Conservation (phyloP, 345 rosid species). For the Lumnitzera littorea region DNA sequence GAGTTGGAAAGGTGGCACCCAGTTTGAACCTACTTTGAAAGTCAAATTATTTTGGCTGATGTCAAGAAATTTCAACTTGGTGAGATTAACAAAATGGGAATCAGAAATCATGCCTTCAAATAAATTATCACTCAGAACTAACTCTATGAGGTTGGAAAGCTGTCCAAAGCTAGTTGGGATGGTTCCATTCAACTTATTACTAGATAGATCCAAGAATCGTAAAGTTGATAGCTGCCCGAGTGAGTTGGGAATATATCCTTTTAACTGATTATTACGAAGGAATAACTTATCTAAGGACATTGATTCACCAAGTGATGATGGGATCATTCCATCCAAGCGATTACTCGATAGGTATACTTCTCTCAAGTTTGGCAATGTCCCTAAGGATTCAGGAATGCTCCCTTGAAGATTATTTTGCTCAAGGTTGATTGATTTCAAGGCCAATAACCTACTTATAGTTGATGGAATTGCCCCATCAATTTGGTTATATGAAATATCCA, state of each 20-base stretch:
- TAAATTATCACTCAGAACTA: constrained; percentile 6
- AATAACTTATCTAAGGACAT: background rate
- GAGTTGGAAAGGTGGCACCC: constrained; percentile 6
- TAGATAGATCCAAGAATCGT: background rate
- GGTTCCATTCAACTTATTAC: background rate
- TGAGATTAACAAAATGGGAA: constrained; percentile 7
- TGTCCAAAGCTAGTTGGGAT: background rate
- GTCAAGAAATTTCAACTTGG: background rate
- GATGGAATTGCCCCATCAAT: background rate
- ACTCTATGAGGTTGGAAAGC: background rate
- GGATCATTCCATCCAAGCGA: background rate
- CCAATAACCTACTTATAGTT: background rate
- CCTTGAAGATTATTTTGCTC: background rate
- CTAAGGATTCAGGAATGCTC: constrained; percentile 5
- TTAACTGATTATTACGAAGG: background rate
- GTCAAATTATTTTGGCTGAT: constrained; percentile 6
- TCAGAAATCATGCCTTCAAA: constrained; percentile 11
- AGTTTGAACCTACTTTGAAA: background rate
- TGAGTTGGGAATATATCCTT: background rate
- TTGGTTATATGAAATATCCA: background rate
- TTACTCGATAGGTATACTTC: background rate
- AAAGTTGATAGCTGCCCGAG: background rate
- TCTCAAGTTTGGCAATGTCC: background rate
- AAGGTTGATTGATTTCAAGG: background rate
- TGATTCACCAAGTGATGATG: background rate